A percentile compares a stretch with the other conserved stretches of the same genome.
Evolutionary conservation across 179 eudicot species (phyloP).

Genomic region (Heliamphora pulchella): DNA sequence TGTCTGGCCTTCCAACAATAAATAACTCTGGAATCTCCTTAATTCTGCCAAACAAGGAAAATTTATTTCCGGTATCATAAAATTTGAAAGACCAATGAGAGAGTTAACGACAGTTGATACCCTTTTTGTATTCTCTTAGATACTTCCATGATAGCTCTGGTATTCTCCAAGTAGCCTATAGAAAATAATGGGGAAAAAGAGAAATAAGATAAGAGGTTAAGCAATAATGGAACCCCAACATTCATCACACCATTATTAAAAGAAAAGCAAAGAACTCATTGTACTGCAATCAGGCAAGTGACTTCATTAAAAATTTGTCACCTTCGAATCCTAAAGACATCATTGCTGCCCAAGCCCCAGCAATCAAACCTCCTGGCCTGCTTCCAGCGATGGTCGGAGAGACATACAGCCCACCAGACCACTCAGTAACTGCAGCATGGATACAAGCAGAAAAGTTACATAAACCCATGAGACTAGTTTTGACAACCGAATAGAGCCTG

Average conservation of each 20-base stretch:
- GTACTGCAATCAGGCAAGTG: background rate
- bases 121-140: constrained; percentile 82
- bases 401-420: constrained; percentile 98
- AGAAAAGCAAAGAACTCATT: background rate
- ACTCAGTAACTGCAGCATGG: constrained; percentile 72
- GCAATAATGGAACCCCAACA: too few relatives aligned
- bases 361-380: constrained; percentile 88
- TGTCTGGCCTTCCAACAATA: constrained; percentile 84
- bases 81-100: background rate
- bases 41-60: constrained; percentile 37
- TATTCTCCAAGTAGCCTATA: constrained; percentile 83
- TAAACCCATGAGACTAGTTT: background rate
- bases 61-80: background rate
- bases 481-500: background rate
- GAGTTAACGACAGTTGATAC: constrained; percentile 30
- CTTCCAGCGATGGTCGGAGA: constrained; percentile 99
- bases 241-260: too few relatives aligned
- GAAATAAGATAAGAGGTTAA: background rate
- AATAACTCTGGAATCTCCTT: constrained; percentile 63
- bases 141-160: constrained; percentile 84
- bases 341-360: constrained; percentile 99
- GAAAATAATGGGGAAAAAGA: background rate
- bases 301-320: constrained; percentile 13
- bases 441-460: constrained; percentile 10
- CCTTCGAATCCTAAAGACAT: constrained; percentile 90